Evolutionary conservation across 1,139 yeast species (phyloP), one percentile per base, ranked within the genome.

Genomic region (Kodamaea ohmeri): DNA sequence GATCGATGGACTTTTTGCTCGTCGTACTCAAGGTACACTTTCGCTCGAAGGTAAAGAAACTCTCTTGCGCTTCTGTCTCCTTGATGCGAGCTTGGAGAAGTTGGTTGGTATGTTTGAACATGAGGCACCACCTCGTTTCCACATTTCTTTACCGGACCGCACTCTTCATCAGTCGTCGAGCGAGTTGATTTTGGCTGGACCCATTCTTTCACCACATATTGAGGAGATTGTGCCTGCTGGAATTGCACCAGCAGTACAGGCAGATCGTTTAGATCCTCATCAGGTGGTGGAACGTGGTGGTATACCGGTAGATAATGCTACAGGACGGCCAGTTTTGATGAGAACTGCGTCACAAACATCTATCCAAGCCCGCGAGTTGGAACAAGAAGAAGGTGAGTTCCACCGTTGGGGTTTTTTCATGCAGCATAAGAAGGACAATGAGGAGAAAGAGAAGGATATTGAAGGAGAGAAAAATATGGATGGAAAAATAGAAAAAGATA

Each of bases 311-410:
- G 92, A 83, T 61, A 71, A 78, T 39, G 63, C 72, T 21, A 83
- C 92, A 0, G 94, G 94, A 32, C 66, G 82, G 45, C 87, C 90
- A 1, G 80, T 83, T 15, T 62, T 82, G 42, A 71, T 80, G 61
- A 71, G 81, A 50, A 76, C 80, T 3, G 65, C 78, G 4, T 80
- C 88, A 1, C 83, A 77, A 46, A 80, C 87, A 0, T 80, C 86
- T 0, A 53, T 76, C 5, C 80, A 80, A 48, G 84, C 89, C 15
- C 83, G 79, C 55, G 78, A 75, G 47, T 88, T 83, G 56, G 96
- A 88, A 52, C 79, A 81, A 46, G 97, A 89, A 59, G 97, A 89
- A 67, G 97, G 96, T 48, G 95, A 86, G 53, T 72, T 88, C 45
- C 96, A 87, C 60, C 80, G 84, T 60, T 78, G 87, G 78, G 95